These are phyloP conservation scores for Alternaria rosae DNA, from an alignment of 2,329 filamentous ascomycete genomes.

Conservation along the genomic window DNA sequence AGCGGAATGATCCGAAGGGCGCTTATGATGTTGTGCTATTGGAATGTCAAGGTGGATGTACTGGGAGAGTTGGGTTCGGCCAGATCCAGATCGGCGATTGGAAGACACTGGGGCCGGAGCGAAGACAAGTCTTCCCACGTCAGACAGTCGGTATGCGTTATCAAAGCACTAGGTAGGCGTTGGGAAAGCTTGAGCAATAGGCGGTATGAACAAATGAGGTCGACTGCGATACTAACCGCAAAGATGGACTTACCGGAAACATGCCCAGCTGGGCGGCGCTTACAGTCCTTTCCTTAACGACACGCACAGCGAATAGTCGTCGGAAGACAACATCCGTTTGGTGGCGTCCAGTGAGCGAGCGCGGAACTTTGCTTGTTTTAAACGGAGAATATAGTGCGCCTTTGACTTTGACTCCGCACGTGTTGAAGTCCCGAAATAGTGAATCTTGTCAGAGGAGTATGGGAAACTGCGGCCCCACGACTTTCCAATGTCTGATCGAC, in stretches of 20 bases:
- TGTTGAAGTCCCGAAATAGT: background rate
- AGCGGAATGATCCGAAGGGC: background rate
- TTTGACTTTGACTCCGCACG: background rate
- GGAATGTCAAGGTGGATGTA: background rate
- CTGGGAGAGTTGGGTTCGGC: background rate
- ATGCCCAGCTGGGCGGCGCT: background rate
- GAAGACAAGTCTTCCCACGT: background rate
- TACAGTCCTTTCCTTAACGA: background rate
- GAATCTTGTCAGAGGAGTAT: background rate
- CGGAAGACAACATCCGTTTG: background rate
- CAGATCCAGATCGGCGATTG: background rate
- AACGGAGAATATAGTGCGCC: background rate
- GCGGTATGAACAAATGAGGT: background rate
- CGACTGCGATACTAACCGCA: background rate
- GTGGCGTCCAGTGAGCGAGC: background rate
- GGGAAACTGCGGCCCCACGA: background rate
- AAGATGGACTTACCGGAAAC: background rate
- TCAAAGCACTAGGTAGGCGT: background rate
- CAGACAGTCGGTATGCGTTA: background rate
- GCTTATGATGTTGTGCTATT: background rate
- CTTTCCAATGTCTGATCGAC: background rate
- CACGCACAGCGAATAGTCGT: background rate
- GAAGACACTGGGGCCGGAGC: background rate
- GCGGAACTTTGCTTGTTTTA: background rate
- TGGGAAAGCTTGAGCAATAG: background rate